Evolutionary conservation across 2,329 filamentous ascomycete genomes (phyloP).

Genomic region (Penicillium sp.): DNA sequence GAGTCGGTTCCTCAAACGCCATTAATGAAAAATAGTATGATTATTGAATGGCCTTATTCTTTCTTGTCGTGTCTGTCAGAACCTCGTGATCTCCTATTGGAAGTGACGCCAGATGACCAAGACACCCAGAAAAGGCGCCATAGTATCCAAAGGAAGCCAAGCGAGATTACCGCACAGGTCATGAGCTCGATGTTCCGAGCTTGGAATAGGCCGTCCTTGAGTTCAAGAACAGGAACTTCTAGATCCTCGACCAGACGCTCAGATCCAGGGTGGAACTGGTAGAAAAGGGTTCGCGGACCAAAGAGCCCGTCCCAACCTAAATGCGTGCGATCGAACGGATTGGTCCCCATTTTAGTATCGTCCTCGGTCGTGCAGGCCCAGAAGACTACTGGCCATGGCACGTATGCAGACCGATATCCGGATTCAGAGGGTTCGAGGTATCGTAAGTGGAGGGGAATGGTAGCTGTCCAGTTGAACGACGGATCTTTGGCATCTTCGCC

Average conservation of each 20-base stretch:
- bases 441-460: constrained; percentile 75
- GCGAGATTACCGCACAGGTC: constrained; percentile 54
- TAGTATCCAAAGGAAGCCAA: constrained; percentile 65
- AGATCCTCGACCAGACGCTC: constrained; percentile 49
- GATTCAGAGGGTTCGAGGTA: constrained; percentile 62
- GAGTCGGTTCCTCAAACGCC: background rate
- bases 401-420: constrained; percentile 51
- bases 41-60: constrained; percentile 17
- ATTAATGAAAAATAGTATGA: background rate
- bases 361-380: constrained; percentile 70
- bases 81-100: constrained; percentile 4
- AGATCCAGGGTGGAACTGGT: constrained; percentile 61
- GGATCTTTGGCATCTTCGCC: constrained; percentile 3
- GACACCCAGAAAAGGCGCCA: constrained; percentile 49
- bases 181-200: constrained; percentile 44
- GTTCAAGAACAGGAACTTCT: constrained; percentile 60
- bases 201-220: constrained; percentile 40
- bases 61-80: constrained; percentile 22
- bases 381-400: constrained; percentile 79
- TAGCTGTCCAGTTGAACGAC: constrained; percentile 31
- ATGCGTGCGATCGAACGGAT: constrained; percentile 78
- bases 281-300: constrained; percentile 69
- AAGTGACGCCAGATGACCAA: constrained; percentile 20
- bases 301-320: constrained; percentile 85
- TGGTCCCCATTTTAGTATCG: constrained; percentile 61